These are phyloP conservation scores for Fusarium camptoceras DNA, from an alignment of 2,329 filamentous ascomycete species.

Conservation along the genomic window DNA sequence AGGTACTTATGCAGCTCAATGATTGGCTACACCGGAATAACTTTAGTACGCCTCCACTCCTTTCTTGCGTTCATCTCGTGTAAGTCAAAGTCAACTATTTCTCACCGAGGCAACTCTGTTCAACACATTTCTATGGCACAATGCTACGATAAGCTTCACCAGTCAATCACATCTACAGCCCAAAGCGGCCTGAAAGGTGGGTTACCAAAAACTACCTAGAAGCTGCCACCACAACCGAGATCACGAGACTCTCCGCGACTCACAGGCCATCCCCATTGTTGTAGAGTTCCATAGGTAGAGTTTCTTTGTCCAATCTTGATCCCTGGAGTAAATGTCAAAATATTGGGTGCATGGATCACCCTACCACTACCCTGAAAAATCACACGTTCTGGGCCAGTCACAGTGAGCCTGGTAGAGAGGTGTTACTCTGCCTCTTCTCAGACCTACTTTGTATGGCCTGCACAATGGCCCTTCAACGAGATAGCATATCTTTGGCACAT, in stretches of 20 bases:
- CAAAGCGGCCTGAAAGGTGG: slow-evolving; percentile 17
- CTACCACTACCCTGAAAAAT: slow-evolving; percentile 25
- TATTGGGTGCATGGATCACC: slow-evolving; percentile 31
- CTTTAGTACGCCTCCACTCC: slow-evolving; percentile 23
- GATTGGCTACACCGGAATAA: slow-evolving; percentile 33
- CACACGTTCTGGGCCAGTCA: slow-evolving; percentile 40
- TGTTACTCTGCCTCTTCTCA: slow-evolving; percentile 28
- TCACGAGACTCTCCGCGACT: slow-evolving; percentile 30
- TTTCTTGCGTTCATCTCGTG: slow-evolving; percentile 11
- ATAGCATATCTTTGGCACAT: slow-evolving; percentile 1
- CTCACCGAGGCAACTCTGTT: slow-evolving; percentile 36
- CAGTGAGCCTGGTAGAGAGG: slow-evolving; percentile 25
- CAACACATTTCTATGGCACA: slow-evolving; percentile 20
- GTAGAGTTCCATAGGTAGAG: not conserved
- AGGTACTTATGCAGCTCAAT: not conserved
- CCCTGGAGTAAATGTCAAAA: slow-evolving; percentile 27
- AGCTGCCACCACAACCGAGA: slow-evolving; percentile 15
- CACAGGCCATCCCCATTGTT: slow-evolving; percentile 5
- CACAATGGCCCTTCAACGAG: not conserved
- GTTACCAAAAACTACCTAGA: slow-evolving; percentile 7
- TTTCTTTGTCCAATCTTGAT: slow-evolving; percentile 29
- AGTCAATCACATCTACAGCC: slow-evolving; percentile 21
- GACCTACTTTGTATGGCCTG: slow-evolving; percentile 16
- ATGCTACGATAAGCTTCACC: slow-evolving; percentile 26
- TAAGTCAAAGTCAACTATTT: slow-evolving; percentile 39